These are phyloP conservation scores for Monilinia vaccinii-corymbosi DNA, from an alignment of 2,329 filamentous ascomycete genomes.

Conservation along the genomic window DNA sequence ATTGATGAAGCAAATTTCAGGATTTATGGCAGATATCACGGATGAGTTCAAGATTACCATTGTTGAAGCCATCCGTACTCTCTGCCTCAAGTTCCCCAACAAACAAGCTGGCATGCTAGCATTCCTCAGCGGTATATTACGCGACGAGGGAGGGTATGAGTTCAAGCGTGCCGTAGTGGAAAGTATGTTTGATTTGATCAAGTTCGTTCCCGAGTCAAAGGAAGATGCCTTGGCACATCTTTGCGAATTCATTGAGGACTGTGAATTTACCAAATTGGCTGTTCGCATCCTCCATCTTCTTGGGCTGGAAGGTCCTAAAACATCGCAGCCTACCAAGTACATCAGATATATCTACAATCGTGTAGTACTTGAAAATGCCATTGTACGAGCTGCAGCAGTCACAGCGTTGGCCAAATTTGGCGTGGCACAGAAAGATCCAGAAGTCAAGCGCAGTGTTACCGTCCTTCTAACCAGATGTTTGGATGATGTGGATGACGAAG, in stretches of 20 bases:
- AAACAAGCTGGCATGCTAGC: constrained; percentile 97
- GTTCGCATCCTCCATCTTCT: constrained; percentile 92
- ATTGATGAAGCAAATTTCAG: constrained; percentile 96
- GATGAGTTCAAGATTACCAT: constrained; percentile 99
- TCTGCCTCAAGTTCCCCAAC: constrained; percentile 94
- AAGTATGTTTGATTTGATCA: constrained; percentile 98
- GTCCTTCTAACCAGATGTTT: constrained; percentile 88
- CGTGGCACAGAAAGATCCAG: constrained; percentile 89
- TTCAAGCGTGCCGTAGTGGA: constrained; percentile 97
- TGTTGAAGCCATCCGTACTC: constrained; percentile 90
- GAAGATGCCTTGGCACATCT: constrained; percentile 82
- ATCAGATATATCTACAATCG: constrained; percentile 99
- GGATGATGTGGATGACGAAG: constrained; percentile 96
- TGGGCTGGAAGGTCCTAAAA: constrained; percentile 90
- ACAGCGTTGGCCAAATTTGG: constrained; percentile 96
- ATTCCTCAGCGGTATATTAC: constrained; percentile 92
- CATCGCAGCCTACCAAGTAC: constrained; percentile 93
- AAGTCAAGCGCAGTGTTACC: constrained; percentile 91
- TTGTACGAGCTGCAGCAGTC: constrained; percentile 88
- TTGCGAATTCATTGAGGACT: constrained; percentile 98
- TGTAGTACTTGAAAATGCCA: constrained; percentile 92
- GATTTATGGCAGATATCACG: constrained; percentile 98
- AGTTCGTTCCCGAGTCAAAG: constrained; percentile 87
- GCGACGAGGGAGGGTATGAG: constrained; percentile 95
- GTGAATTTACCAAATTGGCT: constrained; percentile 96